These are phyloP conservation scores for Botrytis galanthina DNA, from an alignment of 2,329 filamentous ascomycete genomes.

Conservation along the genomic window DNA sequence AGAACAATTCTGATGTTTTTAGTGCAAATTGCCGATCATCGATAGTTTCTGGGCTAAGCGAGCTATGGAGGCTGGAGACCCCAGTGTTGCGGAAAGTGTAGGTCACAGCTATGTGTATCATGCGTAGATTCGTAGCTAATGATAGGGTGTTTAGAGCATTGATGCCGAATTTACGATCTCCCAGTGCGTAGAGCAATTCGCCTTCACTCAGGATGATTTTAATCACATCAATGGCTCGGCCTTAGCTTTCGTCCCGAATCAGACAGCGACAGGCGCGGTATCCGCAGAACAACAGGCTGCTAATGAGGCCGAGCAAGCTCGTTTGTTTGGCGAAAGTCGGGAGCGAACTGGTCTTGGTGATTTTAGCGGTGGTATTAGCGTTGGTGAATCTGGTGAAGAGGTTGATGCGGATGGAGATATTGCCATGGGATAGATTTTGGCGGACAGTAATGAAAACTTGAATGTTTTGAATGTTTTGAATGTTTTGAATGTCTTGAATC, in stretches of 20 bases:
- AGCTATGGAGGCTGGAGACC: too few species aligned
- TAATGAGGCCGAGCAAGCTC: background rate
- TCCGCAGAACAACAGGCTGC: background rate
- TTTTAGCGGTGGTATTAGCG: background rate
- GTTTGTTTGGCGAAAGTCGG: background rate
- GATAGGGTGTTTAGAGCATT: fast-evolving
- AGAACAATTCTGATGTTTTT: too few species aligned
- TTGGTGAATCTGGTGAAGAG: background rate
- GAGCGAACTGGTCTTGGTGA: background rate
- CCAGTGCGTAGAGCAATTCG: fast-evolving
- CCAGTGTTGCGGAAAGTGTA: too few species aligned
- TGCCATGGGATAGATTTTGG: background rate
- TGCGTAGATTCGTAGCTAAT: background rate
- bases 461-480: background rate
- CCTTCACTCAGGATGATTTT: background rate
- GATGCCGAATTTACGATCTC: background rate
- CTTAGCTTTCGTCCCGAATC: background rate
- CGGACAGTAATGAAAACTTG: background rate
- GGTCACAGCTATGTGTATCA: too few species aligned
- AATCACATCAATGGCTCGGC: fast-evolving
- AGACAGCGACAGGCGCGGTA: fast-evolving
- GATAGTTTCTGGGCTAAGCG: too few species aligned
- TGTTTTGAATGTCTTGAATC: too few species aligned
- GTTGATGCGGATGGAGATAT: background rate
- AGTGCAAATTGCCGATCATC: too few species aligned